A percentile compares a stretch with the other conserved stretches of the same genome.
Evolutionary conservation across 345 rosid species (phyloP).

Genomic region (Ricinus communis): DNA sequence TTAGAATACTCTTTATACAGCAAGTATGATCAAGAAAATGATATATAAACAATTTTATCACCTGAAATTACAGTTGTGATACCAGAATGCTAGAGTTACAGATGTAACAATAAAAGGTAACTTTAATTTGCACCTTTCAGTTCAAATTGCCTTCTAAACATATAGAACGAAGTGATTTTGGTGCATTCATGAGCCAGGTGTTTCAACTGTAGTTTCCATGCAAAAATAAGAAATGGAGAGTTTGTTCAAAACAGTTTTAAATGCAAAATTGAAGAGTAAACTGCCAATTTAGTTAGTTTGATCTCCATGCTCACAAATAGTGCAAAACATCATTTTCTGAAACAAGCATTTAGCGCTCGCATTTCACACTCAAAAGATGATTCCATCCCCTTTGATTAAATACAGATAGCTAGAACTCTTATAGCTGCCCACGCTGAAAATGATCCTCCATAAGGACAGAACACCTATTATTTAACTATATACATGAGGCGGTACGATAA

Average conservation of each 20-base stretch:
- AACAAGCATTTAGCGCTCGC: not conserved
- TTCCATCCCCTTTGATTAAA: not conserved
- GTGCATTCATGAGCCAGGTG: not conserved
- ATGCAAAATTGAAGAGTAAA: not conserved
- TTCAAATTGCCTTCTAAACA: not conserved
- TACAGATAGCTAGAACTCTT: not conserved
- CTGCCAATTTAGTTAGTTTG: not conserved
- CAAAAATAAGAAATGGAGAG: not conserved
- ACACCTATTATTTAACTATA: not conserved
- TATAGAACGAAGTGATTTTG: not conserved
- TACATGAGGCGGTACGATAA: not conserved
- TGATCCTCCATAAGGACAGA: not conserved
- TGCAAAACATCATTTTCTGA: not conserved
- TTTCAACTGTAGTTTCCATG: not conserved
- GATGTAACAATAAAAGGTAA: not conserved
- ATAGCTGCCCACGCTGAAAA: not conserved
- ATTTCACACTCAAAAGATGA: not conserved
- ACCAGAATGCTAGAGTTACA: not conserved
- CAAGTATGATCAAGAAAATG: not conserved
- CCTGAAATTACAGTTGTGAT: not conserved
- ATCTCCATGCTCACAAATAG: not conserved
- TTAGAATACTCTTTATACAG: constrained; percentile 12
- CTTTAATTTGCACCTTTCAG: no score
- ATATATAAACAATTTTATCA: not conserved
- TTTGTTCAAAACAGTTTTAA: not conserved